Percentiles rank a stretch among this genome's conserved stretches.
phyloP scores from a whole-genome alignment of 352 stramenopile genomes.

The Globisporangium camurandrum region DNA sequence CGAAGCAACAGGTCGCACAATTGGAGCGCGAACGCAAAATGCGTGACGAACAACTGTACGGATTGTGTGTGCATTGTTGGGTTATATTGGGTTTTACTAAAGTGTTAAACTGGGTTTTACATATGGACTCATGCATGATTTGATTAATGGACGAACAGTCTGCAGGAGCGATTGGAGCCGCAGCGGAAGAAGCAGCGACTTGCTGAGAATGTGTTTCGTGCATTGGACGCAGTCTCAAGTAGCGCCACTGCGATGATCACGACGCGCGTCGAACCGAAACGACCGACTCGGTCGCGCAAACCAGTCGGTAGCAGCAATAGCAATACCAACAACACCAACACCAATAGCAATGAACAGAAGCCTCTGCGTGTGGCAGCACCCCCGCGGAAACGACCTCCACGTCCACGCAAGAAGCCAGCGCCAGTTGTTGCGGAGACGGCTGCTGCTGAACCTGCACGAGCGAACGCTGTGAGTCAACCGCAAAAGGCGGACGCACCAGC shows the following conservation, averaged over 20 bases:
- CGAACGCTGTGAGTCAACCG: not conserved
- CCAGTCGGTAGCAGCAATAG: too few species aligned
- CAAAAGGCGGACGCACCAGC: not conserved
- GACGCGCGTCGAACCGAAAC: too few species aligned
- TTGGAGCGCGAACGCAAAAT: slow-evolving; percentile 8
- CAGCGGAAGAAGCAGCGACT: slow-evolving; percentile 34
- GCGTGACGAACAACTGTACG: slow-evolving; percentile 9
- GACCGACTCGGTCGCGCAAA: too few species aligned
- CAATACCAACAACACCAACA: slow-evolving; percentile 5
- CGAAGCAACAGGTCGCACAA: slow-evolving; percentile 1
- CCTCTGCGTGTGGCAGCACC: slow-evolving; percentile 6
- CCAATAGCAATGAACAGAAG: slow-evolving; percentile 3
- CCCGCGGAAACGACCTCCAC: slow-evolving; percentile 10
- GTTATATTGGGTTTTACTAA: too few species aligned
- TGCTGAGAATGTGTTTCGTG: slow-evolving; percentile 21
- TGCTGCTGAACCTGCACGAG: not conserved
- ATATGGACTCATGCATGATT: too few species aligned
- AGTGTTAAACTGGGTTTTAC: too few species aligned
- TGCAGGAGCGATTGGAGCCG: too few species aligned
- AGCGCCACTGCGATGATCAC: too few species aligned
- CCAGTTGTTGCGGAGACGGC: not conserved
- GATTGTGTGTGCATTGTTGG: slow-evolving; percentile 7
- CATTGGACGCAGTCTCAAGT: slow-evolving; percentile 1
- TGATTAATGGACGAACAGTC: too few species aligned
- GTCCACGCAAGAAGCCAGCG: slow-evolving; percentile 13